Evolutionary conservation across 2,329 filamentous ascomycete genomes (phyloP).

Genomic region (Aureobasidium sp.): DNA sequence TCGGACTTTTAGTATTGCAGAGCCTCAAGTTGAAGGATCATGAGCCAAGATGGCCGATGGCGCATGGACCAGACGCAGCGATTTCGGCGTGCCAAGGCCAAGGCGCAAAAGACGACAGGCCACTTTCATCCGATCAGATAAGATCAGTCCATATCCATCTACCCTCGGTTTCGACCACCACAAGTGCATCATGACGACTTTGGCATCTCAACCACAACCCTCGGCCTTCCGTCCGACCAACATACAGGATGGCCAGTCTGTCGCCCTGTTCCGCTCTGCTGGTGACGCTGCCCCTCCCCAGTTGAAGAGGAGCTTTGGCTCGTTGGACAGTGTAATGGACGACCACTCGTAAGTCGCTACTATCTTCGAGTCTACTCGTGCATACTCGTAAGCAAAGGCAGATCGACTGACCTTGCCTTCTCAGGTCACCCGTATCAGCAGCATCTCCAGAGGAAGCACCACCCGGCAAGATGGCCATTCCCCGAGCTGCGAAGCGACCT

Average conservation of each 20-base stretch:
- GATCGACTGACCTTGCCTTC: background rate
- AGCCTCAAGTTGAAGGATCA: too few relatives aligned
- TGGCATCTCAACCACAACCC: background rate
- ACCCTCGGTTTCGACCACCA: background rate
- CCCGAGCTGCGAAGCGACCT: background rate
- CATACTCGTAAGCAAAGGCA: background rate
- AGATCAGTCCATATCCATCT: conserved; percentile 5
- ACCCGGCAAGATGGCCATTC: conserved; percentile 9
- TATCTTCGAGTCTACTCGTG: background rate
- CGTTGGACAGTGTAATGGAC: background rate
- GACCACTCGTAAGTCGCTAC: background rate
- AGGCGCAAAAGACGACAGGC: background rate
- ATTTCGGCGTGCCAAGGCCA: conserved; percentile 2
- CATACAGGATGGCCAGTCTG: background rate
- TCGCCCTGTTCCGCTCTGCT: background rate
- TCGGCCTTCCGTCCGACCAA: background rate
- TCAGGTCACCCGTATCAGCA: background rate
- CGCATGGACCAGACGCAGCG: background rate
- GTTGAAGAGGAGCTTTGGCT: background rate
- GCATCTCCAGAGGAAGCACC: background rate
- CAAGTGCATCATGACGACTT: background rate
- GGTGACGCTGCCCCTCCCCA: background rate
- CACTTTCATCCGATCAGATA: conserved; percentile 9
- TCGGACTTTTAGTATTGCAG: too few relatives aligned
- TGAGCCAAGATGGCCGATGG: background rate